A percentile compares a stretch with the other conserved stretches of the same genome.
Conservation (phyloP, 2,329 filamentous ascomycete genomes). For the Xylariaceae sp. region DNA sequence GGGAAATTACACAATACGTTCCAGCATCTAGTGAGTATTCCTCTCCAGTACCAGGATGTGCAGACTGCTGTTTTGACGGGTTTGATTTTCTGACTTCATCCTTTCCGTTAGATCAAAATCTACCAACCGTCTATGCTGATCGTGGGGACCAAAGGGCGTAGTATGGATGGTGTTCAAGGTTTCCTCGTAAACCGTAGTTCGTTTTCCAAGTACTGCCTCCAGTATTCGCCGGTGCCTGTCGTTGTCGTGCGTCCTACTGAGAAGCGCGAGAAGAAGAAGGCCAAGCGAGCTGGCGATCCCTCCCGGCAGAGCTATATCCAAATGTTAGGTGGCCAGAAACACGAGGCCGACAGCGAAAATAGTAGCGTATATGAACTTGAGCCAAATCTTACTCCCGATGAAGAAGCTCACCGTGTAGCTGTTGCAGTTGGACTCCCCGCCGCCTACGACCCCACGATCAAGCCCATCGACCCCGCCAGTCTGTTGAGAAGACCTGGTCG, state of each 20-base stretch:
- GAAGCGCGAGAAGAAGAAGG: constrained; percentile 88
- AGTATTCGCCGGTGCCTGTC: constrained; percentile 91
- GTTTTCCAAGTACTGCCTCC: constrained; percentile 92
- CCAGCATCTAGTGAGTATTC: constrained; percentile 75
- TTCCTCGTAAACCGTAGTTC: constrained; percentile 79
- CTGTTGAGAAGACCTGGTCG: constrained; percentile 33
- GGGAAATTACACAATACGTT: constrained; percentile 91
- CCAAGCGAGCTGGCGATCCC: constrained; percentile 80
- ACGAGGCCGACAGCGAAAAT: constrained; percentile 63
- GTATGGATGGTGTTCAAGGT: constrained; percentile 83
- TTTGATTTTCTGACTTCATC: constrained; percentile 1
- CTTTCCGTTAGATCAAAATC: constrained; percentile 74
- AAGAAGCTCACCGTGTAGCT: constrained; percentile 69
- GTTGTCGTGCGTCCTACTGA: constrained; percentile 88
- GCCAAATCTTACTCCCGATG: constrained; percentile 60
- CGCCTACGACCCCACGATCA: constrained; percentile 68
- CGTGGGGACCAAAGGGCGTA: constrained; percentile 85
- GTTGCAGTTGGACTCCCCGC: constrained; percentile 67
- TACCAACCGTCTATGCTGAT: constrained; percentile 92
- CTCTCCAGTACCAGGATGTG: neutral
- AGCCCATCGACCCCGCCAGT: constrained; percentile 52
- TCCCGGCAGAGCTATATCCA: constrained; percentile 76
- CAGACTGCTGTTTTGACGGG: neutral
- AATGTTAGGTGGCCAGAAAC: constrained; percentile 69
- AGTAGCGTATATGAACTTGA: constrained; percentile 62